Conservation (phyloP, 345 rosid species). For the Arabidopsis thaliana region DNA sequence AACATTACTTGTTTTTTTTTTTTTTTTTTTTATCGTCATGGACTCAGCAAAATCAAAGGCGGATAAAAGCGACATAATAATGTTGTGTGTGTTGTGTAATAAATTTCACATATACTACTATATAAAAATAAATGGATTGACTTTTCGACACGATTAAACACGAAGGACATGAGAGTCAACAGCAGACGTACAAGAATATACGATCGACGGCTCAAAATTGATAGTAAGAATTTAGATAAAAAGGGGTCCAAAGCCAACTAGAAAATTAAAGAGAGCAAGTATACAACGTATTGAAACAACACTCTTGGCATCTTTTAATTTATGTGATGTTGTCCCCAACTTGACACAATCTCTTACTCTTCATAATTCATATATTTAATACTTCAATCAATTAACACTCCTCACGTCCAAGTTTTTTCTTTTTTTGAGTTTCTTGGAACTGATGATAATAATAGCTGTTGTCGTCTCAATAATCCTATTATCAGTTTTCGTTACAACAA, state of each 20-base stretch:
- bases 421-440: neutral
- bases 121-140: neutral
- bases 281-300: neutral
- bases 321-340: neutral
- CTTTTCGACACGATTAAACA: neutral
- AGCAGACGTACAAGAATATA: slow-evolving; percentile 4
- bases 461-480: neutral
- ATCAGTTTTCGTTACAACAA: neutral
- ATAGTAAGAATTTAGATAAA: neutral
- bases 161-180: slow-evolving; percentile 4
- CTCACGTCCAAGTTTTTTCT: neutral
- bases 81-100: neutral
- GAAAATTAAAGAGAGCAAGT: neutral
- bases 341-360: neutral
- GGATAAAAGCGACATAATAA: neutral
- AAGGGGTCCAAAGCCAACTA: slow-evolving; percentile 1
- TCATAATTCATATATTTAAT: neutral
- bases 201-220: slow-evolving; percentile 8
- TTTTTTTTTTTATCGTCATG: too few relatives aligned
- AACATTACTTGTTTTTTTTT: neutral
- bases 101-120: neutral
- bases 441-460: neutral
- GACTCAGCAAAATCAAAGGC: neutral
- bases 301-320: neutral
- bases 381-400: neutral